Conservation (phyloP, 2,329 filamentous ascomycete genomes). For the Didymella segeticola region DNA sequence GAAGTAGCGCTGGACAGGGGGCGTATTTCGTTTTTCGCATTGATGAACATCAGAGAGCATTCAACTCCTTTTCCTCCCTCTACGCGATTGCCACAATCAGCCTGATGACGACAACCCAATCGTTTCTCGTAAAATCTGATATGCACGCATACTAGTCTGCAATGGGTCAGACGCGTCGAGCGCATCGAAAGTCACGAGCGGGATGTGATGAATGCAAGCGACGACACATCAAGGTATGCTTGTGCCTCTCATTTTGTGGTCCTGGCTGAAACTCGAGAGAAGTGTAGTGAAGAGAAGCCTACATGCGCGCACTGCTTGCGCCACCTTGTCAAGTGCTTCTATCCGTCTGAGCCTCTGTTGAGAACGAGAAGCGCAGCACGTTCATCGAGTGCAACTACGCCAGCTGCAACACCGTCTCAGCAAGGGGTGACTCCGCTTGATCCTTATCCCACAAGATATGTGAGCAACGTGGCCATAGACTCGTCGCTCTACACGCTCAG, state of each 20-base stretch:
- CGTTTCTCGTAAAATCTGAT: no score
- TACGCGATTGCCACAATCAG: neutral
- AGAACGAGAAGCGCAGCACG: neutral
- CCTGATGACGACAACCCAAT: neutral
- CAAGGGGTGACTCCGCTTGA: neutral
- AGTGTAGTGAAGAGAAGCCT: slow-evolving; percentile 24
- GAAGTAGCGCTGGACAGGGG: neutral
- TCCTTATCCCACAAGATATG: neutral
- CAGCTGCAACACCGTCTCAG: neutral
- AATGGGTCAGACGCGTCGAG: slow-evolving; percentile 19
- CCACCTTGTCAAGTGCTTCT: slow-evolving; percentile 15
- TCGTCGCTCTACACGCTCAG: slow-evolving; percentile 17
- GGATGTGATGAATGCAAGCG: slow-evolving; percentile 29
- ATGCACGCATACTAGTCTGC: neutral
- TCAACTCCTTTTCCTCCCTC: neutral
- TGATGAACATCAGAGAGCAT: neutral
- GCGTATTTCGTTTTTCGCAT: slow-evolving; percentile 22
- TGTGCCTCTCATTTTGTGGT: no score
- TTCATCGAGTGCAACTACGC: neutral
- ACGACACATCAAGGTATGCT: slow-evolving; percentile 30
- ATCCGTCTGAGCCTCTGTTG: neutral
- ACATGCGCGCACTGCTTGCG: slow-evolving; percentile 19
- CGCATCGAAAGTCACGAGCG: slow-evolving; percentile 27
- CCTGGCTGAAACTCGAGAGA: neutral
- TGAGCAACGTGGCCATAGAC: neutral